These are phyloP conservation scores for Halocafeteria seosinensis DNA, from an alignment of 108 stramenopile genomes.

Conservation along the genomic window DNA sequence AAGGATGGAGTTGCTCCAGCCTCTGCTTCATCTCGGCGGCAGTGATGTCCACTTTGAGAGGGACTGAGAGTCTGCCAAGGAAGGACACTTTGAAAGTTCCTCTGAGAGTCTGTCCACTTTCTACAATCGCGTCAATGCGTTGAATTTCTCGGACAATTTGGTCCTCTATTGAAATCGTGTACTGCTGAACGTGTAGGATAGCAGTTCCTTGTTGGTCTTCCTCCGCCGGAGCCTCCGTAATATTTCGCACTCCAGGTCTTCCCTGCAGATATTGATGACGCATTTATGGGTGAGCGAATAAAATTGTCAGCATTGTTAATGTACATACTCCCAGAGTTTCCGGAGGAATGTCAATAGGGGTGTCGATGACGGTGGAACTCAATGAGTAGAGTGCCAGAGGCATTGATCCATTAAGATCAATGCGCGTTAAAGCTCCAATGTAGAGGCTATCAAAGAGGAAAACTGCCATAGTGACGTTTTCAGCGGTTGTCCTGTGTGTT, in stretches of 20 bases:
- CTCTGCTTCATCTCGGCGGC: conserved; percentile 10
- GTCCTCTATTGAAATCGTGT: conserved; percentile 17
- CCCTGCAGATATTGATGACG: no score
- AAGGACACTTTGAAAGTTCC: background rate
- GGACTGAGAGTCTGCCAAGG: conserved; percentile 14
- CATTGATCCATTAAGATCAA: conserved; percentile 19
- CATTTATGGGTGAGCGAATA: no score
- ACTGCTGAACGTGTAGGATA: no score
- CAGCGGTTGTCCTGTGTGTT: conserved; percentile 12
- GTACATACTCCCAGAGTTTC: conserved; percentile 30
- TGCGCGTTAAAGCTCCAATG: conserved; percentile 17
- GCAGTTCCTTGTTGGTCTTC: no score
- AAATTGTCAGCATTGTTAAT: no score
- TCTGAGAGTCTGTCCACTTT: background rate
- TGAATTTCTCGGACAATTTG: background rate
- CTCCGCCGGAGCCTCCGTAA: no score
- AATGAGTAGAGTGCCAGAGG: conserved; percentile 23
- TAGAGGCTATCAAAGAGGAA: conserved; percentile 33
- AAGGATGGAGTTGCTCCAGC: conserved; percentile 6
- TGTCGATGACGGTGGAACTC: conserved; percentile 16
- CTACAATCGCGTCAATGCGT: conserved; percentile 8
- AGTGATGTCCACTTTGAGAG: conserved; percentile 14
- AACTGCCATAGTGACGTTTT: conserved; percentile 30
- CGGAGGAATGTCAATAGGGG: conserved; percentile 21
- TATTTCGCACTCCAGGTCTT: no score